Evolutionary conservation across 257 asterid species (phyloP).

Genomic region (Solanum medicagineum): DNA sequence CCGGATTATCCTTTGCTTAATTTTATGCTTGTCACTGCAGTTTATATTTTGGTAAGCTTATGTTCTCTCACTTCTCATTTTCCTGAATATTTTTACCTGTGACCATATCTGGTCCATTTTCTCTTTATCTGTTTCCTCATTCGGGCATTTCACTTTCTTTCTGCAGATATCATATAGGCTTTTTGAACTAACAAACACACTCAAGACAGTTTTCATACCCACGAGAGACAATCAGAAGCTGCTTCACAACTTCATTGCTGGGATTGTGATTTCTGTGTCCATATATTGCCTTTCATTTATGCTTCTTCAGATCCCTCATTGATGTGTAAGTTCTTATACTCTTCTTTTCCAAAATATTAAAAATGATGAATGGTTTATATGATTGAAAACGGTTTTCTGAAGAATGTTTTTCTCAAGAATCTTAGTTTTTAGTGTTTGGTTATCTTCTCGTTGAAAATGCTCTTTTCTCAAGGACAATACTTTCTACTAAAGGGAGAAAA

Average conservation of each 20-base stretch:
- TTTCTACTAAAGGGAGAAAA: background rate
- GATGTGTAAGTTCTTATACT: background rate
- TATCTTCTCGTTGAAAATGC: background rate
- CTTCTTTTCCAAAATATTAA: background rate
- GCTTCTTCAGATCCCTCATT: conserved; percentile 58
- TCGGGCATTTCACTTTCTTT: background rate
- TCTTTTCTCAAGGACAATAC: background rate
- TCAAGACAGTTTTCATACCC: conserved; percentile 74
- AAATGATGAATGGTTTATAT: background rate
- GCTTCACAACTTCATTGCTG: conserved; percentile 56
- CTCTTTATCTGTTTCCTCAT: background rate
- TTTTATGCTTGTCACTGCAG: conserved; percentile 85
- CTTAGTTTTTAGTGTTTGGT: background rate
- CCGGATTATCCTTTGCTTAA: conserved; percentile 93
- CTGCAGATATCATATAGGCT: conserved; percentile 73
- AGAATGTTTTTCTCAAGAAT: background rate
- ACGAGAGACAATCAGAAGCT: conserved; percentile 59
- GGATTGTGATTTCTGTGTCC: conserved; percentile 35
- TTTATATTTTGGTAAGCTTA: conserved; percentile 65
- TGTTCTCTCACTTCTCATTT: background rate
- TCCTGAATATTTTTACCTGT: background rate
- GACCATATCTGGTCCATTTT: background rate
- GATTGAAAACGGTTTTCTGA: background rate
- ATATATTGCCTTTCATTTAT: conserved; percentile 51
- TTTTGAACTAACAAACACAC: conserved; percentile 83